Evolutionary conservation across 768 basidiomycete species (phyloP).

Genomic region (Dentipellis sp.): DNA sequence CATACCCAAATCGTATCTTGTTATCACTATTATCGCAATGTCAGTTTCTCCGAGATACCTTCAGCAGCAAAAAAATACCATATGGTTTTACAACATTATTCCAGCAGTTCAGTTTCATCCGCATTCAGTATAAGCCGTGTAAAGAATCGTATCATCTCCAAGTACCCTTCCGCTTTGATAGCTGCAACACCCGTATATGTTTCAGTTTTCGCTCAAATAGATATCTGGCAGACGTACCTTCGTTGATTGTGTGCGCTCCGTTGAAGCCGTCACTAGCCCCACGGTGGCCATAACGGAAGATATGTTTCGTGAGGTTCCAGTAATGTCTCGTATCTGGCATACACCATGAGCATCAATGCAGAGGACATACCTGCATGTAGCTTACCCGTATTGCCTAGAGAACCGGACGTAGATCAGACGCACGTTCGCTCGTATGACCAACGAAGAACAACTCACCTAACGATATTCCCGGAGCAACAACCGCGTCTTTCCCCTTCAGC

Average conservation of each 20-base stretch:
- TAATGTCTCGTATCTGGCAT: conserved; percentile 34
- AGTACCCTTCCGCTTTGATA: conserved; percentile 26
- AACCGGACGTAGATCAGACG: too few relatives aligned
- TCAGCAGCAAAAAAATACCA: too few relatives aligned
- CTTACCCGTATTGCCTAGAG: conserved; percentile 24
- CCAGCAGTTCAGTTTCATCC: conserved; percentile 25
- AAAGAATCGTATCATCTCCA: conserved; percentile 34
- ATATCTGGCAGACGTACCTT: conserved; percentile 16
- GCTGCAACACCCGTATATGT: conserved; percentile 11
- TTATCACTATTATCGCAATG: too few relatives aligned
- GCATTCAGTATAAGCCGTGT: conserved; percentile 34
- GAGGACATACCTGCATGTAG: background rate
- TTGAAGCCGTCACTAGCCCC: conserved; percentile 14
- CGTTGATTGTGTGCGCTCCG: conserved; percentile 23
- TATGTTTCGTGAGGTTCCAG: conserved; percentile 36
- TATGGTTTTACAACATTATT: background rate
- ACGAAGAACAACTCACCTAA: conserved; percentile 23
- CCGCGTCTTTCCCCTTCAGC: conserved; percentile 13
- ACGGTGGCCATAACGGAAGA: conserved; percentile 34
- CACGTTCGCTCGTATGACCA: too few relatives aligned
- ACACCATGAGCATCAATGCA: too few relatives aligned
- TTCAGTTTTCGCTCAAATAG: too few relatives aligned
- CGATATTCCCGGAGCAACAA: conserved; percentile 20
- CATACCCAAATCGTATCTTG: too few relatives aligned
- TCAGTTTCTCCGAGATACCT: too few relatives aligned